A percentile compares a stretch with the other conserved stretches of the same genome.
phyloP scores from a whole-genome alignment of 148 eudicot species.

The Vaccinium macrocarpon region DNA sequence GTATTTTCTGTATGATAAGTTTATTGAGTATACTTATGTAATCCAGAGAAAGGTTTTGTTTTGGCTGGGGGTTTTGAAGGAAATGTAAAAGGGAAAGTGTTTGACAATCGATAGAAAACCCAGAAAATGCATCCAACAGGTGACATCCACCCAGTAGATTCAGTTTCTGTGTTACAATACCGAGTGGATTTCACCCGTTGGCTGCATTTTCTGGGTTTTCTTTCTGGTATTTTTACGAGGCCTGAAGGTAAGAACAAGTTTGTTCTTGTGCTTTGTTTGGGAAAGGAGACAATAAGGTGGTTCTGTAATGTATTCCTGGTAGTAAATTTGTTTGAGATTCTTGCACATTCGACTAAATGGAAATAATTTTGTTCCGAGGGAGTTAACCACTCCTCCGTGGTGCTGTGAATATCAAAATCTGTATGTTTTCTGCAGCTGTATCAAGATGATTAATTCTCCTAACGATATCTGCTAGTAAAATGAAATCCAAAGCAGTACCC shows the following conservation, averaged over 20 bases:
- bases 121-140: too few species aligned
- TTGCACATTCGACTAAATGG: neutral
- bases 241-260: neutral
- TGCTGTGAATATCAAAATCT: neutral
- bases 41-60: neutral
- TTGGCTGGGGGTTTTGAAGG: neutral
- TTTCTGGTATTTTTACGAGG: too few species aligned
- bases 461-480: too few species aligned
- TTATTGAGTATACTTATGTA: neutral
- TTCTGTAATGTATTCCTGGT: constrained; percentile 2
- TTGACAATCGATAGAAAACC: too few species aligned
- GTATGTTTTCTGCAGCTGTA: too few species aligned
- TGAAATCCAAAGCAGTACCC: too few species aligned
- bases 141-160: too few species aligned
- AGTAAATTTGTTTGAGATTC: neutral
- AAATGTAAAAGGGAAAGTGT: neutral
- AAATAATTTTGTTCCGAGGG: neutral
- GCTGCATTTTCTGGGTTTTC: too few species aligned
- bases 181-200: too few species aligned
- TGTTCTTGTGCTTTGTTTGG: neutral
- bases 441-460: too few species aligned
- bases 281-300: neutral
- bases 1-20: constrained; percentile 4
- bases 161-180: too few species aligned
- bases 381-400: neutral